Conservation (phyloP, 2,329 filamentous ascomycete genomes). For the Apiospora sp. region DNA sequence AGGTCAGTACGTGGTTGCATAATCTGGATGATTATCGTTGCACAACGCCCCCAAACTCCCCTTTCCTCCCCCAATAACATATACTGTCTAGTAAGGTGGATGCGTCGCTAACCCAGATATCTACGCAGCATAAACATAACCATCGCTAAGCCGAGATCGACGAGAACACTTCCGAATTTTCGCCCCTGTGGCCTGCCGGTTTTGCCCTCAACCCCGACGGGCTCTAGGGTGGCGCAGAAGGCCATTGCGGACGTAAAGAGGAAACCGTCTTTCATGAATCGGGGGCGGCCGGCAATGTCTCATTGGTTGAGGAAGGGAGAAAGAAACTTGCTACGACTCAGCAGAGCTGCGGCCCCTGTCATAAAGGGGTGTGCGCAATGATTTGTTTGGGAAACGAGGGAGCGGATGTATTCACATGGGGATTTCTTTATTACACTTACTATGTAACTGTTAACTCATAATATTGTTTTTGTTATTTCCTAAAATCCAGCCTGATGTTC, state of each 20-base stretch:
- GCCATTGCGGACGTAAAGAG: slow-evolving; percentile 1
- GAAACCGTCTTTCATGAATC: not conserved
- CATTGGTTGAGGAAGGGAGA: slow-evolving; percentile 4
- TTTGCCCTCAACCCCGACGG: not conserved
- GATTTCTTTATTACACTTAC: not conserved
- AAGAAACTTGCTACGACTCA: not conserved
- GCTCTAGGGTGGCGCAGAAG: not conserved
- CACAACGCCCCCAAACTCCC: not conserved
- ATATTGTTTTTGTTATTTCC: slow-evolving; percentile 1
- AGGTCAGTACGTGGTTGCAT: not conserved
- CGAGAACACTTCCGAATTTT: not conserved
- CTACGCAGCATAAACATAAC: not conserved
- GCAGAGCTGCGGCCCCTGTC: not conserved
- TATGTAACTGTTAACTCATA: not conserved
- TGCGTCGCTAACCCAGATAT: not conserved
- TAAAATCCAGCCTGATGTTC: not conserved
- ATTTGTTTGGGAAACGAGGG: not conserved
- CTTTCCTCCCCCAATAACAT: no score
- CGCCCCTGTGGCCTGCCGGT: not conserved
- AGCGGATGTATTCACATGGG: not conserved
- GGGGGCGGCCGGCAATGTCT: not conserved
- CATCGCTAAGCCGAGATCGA: not conserved
- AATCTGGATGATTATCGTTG: not conserved
- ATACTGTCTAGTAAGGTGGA: no score
- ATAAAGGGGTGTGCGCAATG: not conserved